Evolutionary conservation across 2,329 filamentous ascomycete species (phyloP).

Genomic region (Purpureocillium lavendulum): DNA sequence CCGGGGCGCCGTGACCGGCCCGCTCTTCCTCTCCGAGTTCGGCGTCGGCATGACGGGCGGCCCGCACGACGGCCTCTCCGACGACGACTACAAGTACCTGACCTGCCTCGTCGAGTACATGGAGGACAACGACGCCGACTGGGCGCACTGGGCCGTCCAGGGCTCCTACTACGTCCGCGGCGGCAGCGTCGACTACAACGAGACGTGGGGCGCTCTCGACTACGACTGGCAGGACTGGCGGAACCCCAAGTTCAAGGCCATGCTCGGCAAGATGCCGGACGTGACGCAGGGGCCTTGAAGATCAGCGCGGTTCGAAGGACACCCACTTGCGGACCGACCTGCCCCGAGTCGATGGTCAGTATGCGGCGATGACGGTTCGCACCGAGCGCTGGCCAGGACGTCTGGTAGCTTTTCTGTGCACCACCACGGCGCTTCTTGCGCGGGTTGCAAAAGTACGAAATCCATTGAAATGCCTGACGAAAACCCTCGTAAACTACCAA

Average conservation of each 20-base stretch:
- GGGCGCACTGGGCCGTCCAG: conserved; percentile 50
- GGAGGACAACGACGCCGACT: conserved; percentile 47
- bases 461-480: no score
- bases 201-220: conserved; percentile 43
- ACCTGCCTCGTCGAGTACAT: conserved; percentile 44
- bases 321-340: no score
- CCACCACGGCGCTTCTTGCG: no score
- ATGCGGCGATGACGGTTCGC: no score
- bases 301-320: no score
- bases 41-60: conserved; percentile 42
- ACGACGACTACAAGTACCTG: conserved; percentile 39
- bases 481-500: no score
- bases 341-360: no score
- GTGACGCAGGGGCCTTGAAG: conserved; percentile 25
- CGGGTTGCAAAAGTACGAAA: no score
- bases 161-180: conserved; percentile 51
- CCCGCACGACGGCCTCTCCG: conserved; percentile 29
- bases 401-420: no score
- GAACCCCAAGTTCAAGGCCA: conserved; percentile 24
- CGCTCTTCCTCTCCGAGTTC: conserved; percentile 51
- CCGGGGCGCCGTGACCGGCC: conserved; percentile 35
- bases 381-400: no score
- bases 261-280: conserved; percentile 29
- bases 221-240: conserved; percentile 29
- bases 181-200: conserved; percentile 39